phyloP scores from a whole-genome alignment of 306 rosid species.

The Abrus pulchellus region DNA sequence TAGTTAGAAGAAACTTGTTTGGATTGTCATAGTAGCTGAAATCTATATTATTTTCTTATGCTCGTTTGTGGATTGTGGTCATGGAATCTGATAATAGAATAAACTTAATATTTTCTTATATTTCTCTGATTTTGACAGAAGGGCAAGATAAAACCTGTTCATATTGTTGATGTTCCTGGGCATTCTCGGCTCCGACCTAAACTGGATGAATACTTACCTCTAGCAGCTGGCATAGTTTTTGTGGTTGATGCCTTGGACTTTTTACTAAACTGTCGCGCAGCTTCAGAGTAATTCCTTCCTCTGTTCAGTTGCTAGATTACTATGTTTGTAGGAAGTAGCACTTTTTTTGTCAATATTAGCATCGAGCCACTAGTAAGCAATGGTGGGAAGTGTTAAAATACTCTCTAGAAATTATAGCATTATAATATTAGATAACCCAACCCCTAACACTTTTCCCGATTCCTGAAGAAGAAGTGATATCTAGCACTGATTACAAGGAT shows the following conservation, averaged over 20 bases:
- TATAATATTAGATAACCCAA: not conserved
- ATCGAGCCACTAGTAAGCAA: slow-evolving; percentile 4
- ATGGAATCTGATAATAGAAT: slow-evolving; percentile 16
- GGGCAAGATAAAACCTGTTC: slow-evolving; percentile 82
- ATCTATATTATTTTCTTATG: slow-evolving; percentile 24
- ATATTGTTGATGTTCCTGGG: slow-evolving; percentile 92
- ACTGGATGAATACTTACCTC: slow-evolving; percentile 87
- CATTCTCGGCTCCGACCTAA: slow-evolving; percentile 95
- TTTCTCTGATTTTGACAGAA: slow-evolving; percentile 57
- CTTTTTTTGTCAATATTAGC: slow-evolving; percentile 10
- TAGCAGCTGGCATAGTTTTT: slow-evolving; percentile 84
- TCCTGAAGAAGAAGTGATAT: slow-evolving; percentile 16
- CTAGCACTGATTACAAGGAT: not conserved
- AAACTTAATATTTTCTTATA: slow-evolving; percentile 26
- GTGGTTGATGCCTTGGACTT: slow-evolving; percentile 94
- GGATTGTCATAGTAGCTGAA: slow-evolving; percentile 27
- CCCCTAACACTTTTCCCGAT: not conserved
- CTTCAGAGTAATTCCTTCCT: slow-evolving; percentile 78
- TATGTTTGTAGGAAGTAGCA: not conserved
- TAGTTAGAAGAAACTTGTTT: slow-evolving; percentile 24
- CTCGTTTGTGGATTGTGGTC: slow-evolving; percentile 25
- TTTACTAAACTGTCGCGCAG: slow-evolving; percentile 83
- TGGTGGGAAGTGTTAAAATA: slow-evolving; percentile 12
- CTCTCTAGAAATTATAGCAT: slow-evolving; percentile 11
- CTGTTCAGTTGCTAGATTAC: slow-evolving; percentile 14